phyloP scores from a whole-genome alignment of 1,284 basidiomycete species.

The Somion occarium region DNA sequence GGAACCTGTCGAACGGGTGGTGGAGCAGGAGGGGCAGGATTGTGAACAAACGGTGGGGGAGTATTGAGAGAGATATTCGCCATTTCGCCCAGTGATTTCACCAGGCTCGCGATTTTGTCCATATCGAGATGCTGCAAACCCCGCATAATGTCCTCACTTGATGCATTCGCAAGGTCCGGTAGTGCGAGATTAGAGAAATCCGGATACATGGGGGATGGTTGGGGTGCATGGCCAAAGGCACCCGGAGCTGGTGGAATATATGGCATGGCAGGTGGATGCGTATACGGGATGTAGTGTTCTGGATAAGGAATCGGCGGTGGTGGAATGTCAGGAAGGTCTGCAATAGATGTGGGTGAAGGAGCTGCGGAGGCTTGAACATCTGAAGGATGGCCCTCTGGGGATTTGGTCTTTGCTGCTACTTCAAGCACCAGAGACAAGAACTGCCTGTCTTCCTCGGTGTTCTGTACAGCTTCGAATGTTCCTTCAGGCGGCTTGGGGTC shows the following conservation, averaged over 20 bases:
- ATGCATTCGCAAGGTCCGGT: slow-evolving; percentile 45
- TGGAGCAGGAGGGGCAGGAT: slow-evolving; percentile 22
- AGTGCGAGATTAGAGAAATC: slow-evolving; percentile 30
- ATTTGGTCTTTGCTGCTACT: slow-evolving; percentile 28
- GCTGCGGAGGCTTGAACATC: slow-evolving; percentile 12
- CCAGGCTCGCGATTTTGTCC: slow-evolving; percentile 58
- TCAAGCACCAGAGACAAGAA: slow-evolving; percentile 45
- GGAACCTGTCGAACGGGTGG: slow-evolving; percentile 33
- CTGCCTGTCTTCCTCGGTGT: slow-evolving; percentile 27
- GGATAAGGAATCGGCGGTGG: slow-evolving; percentile 16
- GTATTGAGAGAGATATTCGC: slow-evolving; percentile 34
- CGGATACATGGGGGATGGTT: slow-evolving; percentile 24
- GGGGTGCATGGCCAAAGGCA: slow-evolving; percentile 24
- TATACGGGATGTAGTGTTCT: slow-evolving; percentile 15
- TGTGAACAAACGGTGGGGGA: slow-evolving; percentile 30
- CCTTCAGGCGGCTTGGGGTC: slow-evolving; percentile 30
- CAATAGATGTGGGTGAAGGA: slow-evolving; percentile 10
- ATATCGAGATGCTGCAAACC: slow-evolving; percentile 69
- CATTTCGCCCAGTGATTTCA: slow-evolving; percentile 59
- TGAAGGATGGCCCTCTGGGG: slow-evolving; percentile 12
- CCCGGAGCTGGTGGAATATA: slow-evolving; percentile 18
- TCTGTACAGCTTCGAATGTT: slow-evolving; percentile 15
- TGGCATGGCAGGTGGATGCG: slow-evolving; percentile 22
- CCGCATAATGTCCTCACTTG: slow-evolving; percentile 70
- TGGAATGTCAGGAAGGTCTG: slow-evolving; percentile 19